phyloP scores from a whole-genome alignment of 495 filamentous ascomycete species.

The Penicillium ochrochloron region DNA sequence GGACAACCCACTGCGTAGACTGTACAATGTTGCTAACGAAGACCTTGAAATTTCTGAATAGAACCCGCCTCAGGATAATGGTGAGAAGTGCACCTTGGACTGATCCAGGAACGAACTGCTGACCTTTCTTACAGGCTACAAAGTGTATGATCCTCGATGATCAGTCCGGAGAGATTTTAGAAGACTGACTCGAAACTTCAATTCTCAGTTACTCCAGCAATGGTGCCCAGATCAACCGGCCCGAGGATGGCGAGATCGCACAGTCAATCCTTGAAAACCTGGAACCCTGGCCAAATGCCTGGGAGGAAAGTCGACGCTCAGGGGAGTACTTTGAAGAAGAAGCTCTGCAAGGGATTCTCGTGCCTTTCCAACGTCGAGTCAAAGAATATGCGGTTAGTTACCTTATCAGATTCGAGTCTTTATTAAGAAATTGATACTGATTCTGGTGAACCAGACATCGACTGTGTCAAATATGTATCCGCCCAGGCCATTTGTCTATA shows the following conservation, averaged over 20 bases:
- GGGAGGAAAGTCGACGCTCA: constrained; percentile 57
- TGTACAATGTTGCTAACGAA: constrained; percentile 22
- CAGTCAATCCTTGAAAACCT: constrained; percentile 62
- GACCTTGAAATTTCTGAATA: constrained; percentile 17
- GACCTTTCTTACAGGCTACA: constrained; percentile 56
- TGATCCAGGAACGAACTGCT: constrained; percentile 10
- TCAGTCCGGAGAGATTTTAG: neutral
- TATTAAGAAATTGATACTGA: constrained; percentile 19
- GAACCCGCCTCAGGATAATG: constrained; percentile 73
- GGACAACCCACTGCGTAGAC: neutral
- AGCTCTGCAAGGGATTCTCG: constrained; percentile 44
- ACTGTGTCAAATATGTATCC: constrained; percentile 37
- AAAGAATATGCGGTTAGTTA: constrained; percentile 42
- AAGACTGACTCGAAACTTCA: neutral
- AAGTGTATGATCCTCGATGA: constrained; percentile 53
- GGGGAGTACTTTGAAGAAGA: constrained; percentile 46
- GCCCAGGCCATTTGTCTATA: constrained; percentile 62
- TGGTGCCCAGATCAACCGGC: constrained; percentile 72
- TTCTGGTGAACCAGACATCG: constrained; percentile 33
- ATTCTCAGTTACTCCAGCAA: constrained; percentile 61
- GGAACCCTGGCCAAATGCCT: constrained; percentile 53
- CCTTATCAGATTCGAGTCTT: neutral
- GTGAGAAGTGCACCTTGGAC: constrained; percentile 20
- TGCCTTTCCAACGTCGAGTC: constrained; percentile 50
- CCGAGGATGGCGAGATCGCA: constrained; percentile 65